A percentile compares a stretch with the other conserved stretches of the same genome.
Evolutionary conservation across 2,329 filamentous ascomycete species (phyloP).

Genomic region (Fusarium subglutinans): DNA sequence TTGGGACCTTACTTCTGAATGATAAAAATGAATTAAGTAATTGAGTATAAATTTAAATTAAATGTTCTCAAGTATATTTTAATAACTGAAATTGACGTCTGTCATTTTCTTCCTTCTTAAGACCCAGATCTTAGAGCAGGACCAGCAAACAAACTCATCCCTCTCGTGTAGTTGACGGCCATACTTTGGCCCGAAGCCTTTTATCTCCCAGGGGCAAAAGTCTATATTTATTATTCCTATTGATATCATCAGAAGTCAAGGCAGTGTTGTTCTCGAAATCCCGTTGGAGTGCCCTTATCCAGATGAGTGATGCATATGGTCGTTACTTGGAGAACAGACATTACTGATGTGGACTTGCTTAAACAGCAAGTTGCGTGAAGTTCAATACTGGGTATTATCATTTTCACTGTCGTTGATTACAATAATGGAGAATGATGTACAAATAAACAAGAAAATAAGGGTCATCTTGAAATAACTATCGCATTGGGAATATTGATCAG

Average conservation of each 20-base stretch:
- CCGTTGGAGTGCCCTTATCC: too few species aligned
- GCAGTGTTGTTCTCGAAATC: background rate
- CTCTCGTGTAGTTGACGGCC: accelerated
- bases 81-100: too few species aligned
- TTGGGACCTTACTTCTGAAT: too few species aligned
- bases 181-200: too few species aligned
- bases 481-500: background rate
- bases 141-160: background rate
- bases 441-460: accelerated
- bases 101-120: too few species aligned
- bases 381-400: background rate
- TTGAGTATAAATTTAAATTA: too few species aligned
- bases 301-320: background rate
- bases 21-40: too few species aligned
- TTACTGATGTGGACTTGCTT: background rate
- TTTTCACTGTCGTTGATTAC: background rate
- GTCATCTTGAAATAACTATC: background rate
- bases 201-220: background rate
- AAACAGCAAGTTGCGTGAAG: background rate
- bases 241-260: accelerated
- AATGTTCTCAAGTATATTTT: too few species aligned
- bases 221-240: background rate
- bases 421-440: background rate
- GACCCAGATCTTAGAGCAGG: too few species aligned
- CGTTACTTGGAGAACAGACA: too few species aligned